Evolutionary conservation across 345 rosid genomes (phyloP).

Genomic region (Xanthoceras sorbifolium): DNA sequence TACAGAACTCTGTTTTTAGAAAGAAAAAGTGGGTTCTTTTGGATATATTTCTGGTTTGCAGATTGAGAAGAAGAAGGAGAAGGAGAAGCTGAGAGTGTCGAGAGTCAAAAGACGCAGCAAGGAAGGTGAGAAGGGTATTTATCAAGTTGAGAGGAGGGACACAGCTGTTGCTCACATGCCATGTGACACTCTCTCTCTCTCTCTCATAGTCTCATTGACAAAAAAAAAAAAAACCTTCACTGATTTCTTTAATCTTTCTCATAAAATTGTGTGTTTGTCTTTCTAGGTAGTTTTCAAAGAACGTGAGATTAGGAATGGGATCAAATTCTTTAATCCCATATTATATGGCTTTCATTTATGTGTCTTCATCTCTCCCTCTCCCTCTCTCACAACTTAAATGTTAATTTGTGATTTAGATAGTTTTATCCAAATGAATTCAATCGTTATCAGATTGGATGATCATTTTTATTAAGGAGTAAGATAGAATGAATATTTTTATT

Average conservation of each 20-base stretch:
- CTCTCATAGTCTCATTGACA: neutral
- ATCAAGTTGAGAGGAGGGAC: constrained; percentile 62
- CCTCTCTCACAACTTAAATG: neutral
- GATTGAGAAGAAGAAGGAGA: neutral
- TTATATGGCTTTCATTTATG: neutral
- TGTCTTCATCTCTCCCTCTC: neutral
- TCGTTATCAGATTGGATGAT: no score
- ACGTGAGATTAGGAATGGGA: constrained; percentile 39
- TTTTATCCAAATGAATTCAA: no score
- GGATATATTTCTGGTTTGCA: neutral
- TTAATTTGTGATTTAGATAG: no score
- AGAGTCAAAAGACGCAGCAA: constrained; percentile 42
- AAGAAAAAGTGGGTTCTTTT: constrained; percentile 9
- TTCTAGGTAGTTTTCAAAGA: constrained; percentile 30
- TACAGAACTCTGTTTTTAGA: constrained; percentile 28
- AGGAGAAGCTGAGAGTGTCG: constrained; percentile 15
- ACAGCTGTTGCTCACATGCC: constrained; percentile 96
- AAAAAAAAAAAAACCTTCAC: neutral
- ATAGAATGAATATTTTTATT: no score
- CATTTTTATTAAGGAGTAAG: no score
- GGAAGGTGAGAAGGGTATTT: constrained; percentile 59
- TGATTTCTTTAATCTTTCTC: neutral
- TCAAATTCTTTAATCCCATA: neutral
- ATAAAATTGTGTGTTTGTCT: constrained; percentile 34
- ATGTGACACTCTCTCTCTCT: constrained; percentile 51